Percentiles rank a stretch among this genome's conserved stretches.
Evolutionary conservation across 352 stramenopile species (phyloP).

Genomic region (Pythium guiyangense): DNA sequence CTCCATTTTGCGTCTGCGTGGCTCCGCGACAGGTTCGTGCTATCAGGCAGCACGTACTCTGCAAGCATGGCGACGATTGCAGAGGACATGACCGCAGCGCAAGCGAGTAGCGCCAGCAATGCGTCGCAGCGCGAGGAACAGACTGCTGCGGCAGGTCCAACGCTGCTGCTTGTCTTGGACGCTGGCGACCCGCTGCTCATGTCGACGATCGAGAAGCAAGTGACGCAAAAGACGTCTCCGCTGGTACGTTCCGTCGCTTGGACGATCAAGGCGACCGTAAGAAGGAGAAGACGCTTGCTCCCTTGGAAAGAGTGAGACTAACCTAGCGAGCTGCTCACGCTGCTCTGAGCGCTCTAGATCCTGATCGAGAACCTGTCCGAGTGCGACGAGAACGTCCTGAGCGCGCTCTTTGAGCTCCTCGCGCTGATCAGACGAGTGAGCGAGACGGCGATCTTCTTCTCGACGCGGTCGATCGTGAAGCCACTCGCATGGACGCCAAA

Average conservation of each 20-base stretch:
- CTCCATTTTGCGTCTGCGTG: constrained; percentile 25
- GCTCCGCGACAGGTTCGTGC: constrained; percentile 28
- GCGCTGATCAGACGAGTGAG: constrained; percentile 32
- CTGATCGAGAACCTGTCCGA: constrained; percentile 44
- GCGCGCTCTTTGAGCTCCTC: constrained; percentile 34
- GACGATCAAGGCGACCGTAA: too few relatives aligned
- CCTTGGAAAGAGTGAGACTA: too few relatives aligned
- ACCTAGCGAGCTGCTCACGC: neutral
- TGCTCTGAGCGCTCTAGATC: constrained; percentile 20
- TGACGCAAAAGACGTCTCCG: constrained; percentile 24
- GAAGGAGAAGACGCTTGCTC: too few relatives aligned
- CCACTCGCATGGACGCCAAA: constrained; percentile 40
- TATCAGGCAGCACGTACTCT: constrained; percentile 4
- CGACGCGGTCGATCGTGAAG: constrained; percentile 26
- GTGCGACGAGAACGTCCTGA: constrained; percentile 31
- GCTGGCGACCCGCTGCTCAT: constrained; percentile 35
- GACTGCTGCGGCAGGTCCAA: neutral
- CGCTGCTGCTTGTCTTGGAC: constrained; percentile 28
- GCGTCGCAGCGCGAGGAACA: constrained; percentile 10
- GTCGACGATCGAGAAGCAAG: constrained; percentile 33
- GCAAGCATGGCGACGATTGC: neutral
- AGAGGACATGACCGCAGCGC: neutral
- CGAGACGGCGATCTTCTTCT: constrained; percentile 37
- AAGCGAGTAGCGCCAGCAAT: neutral
- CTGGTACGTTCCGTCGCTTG: constrained; percentile 10